phyloP scores from a whole-genome alignment of 2,329 filamentous ascomycete genomes.

The Aspergillus persii region DNA sequence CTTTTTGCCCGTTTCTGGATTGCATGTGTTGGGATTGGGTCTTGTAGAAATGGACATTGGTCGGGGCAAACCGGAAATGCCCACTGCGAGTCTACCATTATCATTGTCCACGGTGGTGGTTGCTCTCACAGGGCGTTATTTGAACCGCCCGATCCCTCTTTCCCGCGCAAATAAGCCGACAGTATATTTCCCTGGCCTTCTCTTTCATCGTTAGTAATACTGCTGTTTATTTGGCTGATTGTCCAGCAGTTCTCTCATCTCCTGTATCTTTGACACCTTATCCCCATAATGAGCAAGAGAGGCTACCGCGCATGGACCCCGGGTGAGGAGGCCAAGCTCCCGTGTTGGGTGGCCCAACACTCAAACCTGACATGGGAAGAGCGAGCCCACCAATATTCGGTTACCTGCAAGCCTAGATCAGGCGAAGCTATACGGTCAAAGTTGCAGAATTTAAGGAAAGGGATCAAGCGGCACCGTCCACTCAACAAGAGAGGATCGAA shows the following conservation, averaged over 20 bases:
- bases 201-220: background rate
- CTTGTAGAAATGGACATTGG: background rate
- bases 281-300: background rate
- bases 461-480: background rate
- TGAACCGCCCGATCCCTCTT: background rate
- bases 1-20: background rate
- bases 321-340: background rate
- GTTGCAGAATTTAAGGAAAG: background rate
- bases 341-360: background rate
- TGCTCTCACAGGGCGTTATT: background rate
- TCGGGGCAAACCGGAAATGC: background rate
- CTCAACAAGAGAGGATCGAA: background rate
- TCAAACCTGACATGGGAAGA: background rate
- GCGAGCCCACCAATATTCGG: background rate
- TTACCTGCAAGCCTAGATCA: background rate
- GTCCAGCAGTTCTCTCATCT: background rate
- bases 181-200: background rate
- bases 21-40: background rate
- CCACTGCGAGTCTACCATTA: background rate
- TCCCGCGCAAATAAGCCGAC: background rate
- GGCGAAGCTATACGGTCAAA: background rate
- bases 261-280: background rate
- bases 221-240: background rate
- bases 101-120: background rate
- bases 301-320: background rate